A percentile compares a stretch with the other conserved stretches of the same genome.
phyloP scores from a whole-genome alignment of 2,329 filamentous ascomycete genomes.

The Alternaria metachromatica region DNA sequence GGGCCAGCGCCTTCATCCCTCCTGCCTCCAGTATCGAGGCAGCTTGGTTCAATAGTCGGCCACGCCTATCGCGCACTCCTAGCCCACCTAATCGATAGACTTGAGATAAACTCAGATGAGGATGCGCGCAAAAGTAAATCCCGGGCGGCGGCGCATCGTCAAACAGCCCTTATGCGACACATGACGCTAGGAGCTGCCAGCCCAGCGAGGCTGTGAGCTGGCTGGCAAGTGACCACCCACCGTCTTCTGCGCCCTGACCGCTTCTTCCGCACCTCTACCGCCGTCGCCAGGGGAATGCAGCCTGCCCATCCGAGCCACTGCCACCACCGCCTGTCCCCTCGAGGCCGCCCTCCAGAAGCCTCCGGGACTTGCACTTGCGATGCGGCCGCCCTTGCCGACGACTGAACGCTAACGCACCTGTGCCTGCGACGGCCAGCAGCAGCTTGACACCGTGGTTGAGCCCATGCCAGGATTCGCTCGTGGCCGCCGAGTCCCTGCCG shows the following conservation, averaged over 20 bases:
- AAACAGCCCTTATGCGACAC: slow-evolving; percentile 35
- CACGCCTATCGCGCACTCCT: not conserved
- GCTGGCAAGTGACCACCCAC: slow-evolving; percentile 29
- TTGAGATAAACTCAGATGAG: not conserved
- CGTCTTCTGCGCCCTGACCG: slow-evolving; percentile 28
- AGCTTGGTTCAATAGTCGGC: not conserved
- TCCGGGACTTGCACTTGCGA: slow-evolving; percentile 12
- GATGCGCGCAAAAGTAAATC: slow-evolving; percentile 4
- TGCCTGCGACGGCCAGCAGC: slow-evolving; percentile 17
- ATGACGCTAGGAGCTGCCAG: slow-evolving; percentile 30
- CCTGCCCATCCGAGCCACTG: not conserved
- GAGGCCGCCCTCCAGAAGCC: not conserved
- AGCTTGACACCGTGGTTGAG: slow-evolving; percentile 14
- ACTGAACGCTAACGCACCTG: slow-evolving; percentile 12
- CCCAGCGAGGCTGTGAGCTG: slow-evolving; percentile 31
- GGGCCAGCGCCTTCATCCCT: slow-evolving; percentile 1
- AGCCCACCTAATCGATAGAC: not conserved
- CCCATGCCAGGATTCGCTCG: slow-evolving; percentile 14
- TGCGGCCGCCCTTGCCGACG: slow-evolving; percentile 30
- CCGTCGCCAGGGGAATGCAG: slow-evolving; percentile 34
- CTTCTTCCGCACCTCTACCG: slow-evolving; percentile 27
- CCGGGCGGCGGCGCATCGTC: slow-evolving; percentile 25
- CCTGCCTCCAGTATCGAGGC: not conserved
- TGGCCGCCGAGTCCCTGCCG: slow-evolving; percentile 22
- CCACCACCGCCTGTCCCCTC: slow-evolving; percentile 7